These are phyloP conservation scores for Tulasnella sp. DNA, from an alignment of 768 basidiomycete species.

Conservation along the genomic window DNA sequence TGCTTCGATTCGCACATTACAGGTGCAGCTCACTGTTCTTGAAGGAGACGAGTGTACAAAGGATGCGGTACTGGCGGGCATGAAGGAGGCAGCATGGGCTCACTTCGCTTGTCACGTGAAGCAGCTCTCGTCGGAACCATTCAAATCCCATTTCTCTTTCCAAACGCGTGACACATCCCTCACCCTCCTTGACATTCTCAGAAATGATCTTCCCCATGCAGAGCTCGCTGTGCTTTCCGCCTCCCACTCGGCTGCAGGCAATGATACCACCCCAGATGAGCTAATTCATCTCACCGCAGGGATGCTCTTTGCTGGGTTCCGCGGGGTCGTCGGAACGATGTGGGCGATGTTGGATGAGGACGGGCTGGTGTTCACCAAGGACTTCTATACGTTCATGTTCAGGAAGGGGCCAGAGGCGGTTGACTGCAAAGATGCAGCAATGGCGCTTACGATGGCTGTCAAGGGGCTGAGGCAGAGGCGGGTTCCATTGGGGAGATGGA, in stretches of 20 bases:
- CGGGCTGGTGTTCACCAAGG: constrained; percentile 3
- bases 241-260: neutral
- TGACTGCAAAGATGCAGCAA: too few species aligned
- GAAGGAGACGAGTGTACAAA: neutral
- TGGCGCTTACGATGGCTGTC: too few species aligned
- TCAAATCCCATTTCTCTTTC: neutral
- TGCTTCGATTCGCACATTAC: neutral
- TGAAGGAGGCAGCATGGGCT: constrained; percentile 1
- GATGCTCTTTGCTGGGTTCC: constrained; percentile 2
- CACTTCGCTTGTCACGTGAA: constrained; percentile 10
- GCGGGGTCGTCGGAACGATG: constrained; percentile 3
- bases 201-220: neutral
- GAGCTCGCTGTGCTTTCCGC: constrained; percentile 4
- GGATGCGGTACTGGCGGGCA: neutral
- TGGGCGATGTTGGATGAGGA: constrained; percentile 13
- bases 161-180: neutral
- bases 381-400: constrained; percentile 5
- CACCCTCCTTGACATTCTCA: neutral
- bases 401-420: too few species aligned
- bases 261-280: neutral
- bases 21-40: neutral
- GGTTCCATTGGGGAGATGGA: too few species aligned
- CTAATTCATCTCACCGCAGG: neutral
- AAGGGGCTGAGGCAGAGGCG: too few species aligned
- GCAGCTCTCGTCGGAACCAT: neutral